Conservation (phyloP, 805 yeast species). For the Starmerella davenportii region DNA sequence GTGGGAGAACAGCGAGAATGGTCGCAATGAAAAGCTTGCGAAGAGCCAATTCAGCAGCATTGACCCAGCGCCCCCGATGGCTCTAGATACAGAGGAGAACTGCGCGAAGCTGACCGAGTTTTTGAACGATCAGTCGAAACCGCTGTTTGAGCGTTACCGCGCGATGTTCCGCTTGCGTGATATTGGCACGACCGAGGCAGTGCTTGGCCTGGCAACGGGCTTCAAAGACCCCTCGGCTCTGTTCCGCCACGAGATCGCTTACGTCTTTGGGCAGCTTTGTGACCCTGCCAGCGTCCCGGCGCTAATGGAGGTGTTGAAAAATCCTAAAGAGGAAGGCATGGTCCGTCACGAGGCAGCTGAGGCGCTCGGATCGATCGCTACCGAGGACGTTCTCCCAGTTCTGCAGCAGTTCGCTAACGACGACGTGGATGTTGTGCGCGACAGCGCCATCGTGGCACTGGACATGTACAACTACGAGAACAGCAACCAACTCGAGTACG, state of each 20-base stretch:
- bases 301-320: conserved; percentile 60
- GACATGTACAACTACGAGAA: conserved; percentile 97
- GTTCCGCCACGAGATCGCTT: conserved; percentile 94
- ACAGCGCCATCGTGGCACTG: conserved; percentile 88
- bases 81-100: conserved; percentile 38
- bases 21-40: conserved; percentile 53
- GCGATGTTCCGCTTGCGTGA: conserved; percentile 98
- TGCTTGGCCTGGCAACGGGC: conserved; percentile 78
- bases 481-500: conserved; percentile 65
- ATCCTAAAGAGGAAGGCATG: conserved; percentile 82
- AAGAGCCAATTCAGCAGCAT: conserved; percentile 66
- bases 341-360: conserved; percentile 99
- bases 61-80: conserved; percentile 97
- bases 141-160: conserved; percentile 86
- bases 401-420: conserved; percentile 64
- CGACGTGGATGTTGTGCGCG: conserved; percentile 78
- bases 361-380: conserved; percentile 91
- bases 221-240: conserved; percentile 81
- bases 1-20: conserved; percentile 64
- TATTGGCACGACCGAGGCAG: conserved; percentile 82
- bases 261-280: conserved; percentile 92
- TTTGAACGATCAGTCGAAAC: conserved; percentile 56
- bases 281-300: conserved; percentile 85
- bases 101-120: conserved; percentile 47
- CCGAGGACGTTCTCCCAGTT: conserved; percentile 85